These are phyloP conservation scores for Kwoniella sp. DNA, from an alignment of 768 basidiomycete species.

Conservation along the genomic window DNA sequence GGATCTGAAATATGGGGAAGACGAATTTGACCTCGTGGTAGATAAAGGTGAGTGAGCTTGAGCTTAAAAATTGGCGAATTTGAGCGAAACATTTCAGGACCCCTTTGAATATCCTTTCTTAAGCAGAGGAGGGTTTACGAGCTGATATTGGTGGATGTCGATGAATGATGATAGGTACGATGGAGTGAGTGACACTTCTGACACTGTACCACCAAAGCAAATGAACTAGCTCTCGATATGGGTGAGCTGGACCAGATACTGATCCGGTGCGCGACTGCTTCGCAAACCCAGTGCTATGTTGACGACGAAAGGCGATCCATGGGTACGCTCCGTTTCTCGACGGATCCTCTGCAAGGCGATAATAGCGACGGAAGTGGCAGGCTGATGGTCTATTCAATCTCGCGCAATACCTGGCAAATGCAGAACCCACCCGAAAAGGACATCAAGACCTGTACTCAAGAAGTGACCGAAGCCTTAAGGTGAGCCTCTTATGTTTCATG, in stretches of 20 bases:
- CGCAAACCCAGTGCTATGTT: constrained; percentile 56
- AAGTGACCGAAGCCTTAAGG: constrained; percentile 51
- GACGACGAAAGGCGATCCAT: constrained; percentile 56
- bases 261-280: too few species aligned
- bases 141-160: constrained; percentile 3
- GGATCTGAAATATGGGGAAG: constrained; percentile 50
- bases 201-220: background rate
- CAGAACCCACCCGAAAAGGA: constrained; percentile 56
- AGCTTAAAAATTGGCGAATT: background rate
- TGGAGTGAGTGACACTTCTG: constrained; percentile 37
- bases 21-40: constrained; percentile 54
- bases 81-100: background rate
- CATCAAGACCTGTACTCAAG: constrained; percentile 48
- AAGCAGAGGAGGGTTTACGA: too few species aligned
- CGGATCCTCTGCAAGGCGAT: background rate
- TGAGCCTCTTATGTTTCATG: constrained; percentile 15
- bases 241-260: too few species aligned
- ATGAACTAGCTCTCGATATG: too few species aligned
- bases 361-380: too few species aligned
- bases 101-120: background rate
- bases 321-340: constrained; percentile 40
- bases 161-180: constrained; percentile 37
- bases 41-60: constrained; percentile 51
- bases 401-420: background rate
- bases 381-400: too few species aligned